phyloP scores from a whole-genome alignment of 2,329 filamentous ascomycete species.

The Aspergillus proliferans region DNA sequence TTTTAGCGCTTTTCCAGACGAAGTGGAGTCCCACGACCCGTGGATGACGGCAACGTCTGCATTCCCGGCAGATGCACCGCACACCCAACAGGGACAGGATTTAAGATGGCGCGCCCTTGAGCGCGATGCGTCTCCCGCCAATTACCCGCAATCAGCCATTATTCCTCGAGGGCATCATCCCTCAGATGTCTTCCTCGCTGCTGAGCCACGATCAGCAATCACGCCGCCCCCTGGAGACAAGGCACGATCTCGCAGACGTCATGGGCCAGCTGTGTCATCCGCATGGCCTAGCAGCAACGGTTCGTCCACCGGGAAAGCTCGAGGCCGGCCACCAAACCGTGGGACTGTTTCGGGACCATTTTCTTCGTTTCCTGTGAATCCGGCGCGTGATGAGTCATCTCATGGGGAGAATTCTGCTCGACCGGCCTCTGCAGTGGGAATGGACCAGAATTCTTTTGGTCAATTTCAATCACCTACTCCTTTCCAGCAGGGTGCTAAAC shows the following conservation, averaged over 20 bases:
- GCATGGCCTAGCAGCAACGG: conserved; percentile 70
- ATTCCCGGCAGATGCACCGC: conserved; percentile 36
- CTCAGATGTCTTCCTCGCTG: conserved; percentile 30
- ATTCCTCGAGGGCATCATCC: conserved; percentile 49
- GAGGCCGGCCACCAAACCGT: conserved; percentile 74
- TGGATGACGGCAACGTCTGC: conserved; percentile 37
- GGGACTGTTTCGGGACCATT: conserved; percentile 60
- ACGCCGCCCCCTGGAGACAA: conserved; percentile 52
- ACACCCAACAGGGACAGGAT: conserved; percentile 26
- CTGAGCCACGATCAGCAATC: conserved; percentile 65
- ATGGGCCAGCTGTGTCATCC: conserved; percentile 83
- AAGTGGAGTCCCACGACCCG: conserved; percentile 41
- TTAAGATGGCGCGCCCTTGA: conserved; percentile 47
- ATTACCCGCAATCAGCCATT: conserved; percentile 72
- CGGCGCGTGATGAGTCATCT: conserved; percentile 44
- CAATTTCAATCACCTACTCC: conserved; percentile 21
- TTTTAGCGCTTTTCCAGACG: conserved; percentile 51
- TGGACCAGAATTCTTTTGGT: conserved; percentile 32
- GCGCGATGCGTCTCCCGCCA: conserved; percentile 56
- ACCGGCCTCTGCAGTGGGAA: conserved; percentile 37
- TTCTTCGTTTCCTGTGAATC: conserved; percentile 62
- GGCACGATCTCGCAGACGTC: conserved; percentile 49
- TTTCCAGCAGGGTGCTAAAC: conserved; percentile 18
- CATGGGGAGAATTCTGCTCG: conserved; percentile 36
- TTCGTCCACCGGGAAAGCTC: conserved; percentile 61